Percentiles rank a stretch among this genome's conserved stretches.
Conservation (phyloP, 495 filamentous ascomycete species). For the Pyrenula aspistea region DNA sequence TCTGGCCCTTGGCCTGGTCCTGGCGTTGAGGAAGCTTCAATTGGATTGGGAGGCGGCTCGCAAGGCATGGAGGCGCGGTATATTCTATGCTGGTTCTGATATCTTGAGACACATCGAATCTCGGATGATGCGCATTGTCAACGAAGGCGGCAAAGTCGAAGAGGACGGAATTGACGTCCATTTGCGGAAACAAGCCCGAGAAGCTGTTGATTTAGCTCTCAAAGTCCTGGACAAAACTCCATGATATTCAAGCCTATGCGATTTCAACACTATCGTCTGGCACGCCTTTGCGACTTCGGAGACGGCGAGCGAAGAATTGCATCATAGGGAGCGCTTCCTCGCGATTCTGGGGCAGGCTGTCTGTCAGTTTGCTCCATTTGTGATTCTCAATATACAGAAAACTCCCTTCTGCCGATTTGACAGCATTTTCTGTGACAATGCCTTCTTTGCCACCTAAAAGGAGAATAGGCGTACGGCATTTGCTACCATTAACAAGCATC, state of each 20-base stretch:
- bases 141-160: constrained; percentile 26
- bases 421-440: constrained; percentile 47
- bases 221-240: constrained; percentile 39
- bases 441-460: constrained; percentile 55
- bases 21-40: constrained; percentile 64
- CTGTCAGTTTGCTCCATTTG: constrained; percentile 61
- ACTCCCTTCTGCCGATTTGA: constrained; percentile 46
- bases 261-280: constrained; percentile 50
- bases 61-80: constrained; percentile 58
- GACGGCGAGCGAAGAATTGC: constrained; percentile 73
- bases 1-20: constrained; percentile 66
- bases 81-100: constrained; percentile 69
- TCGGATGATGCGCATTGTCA: constrained; percentile 44
- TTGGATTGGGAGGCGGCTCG: constrained; percentile 63
- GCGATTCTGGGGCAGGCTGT: constrained; percentile 69
- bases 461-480: constrained; percentile 60
- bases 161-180: constrained; percentile 21
- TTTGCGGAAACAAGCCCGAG: constrained; percentile 26
- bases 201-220: constrained; percentile 37
- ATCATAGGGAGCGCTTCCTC: constrained; percentile 92
- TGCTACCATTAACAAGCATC: constrained; percentile 19
- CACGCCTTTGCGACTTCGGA: constrained; percentile 53
- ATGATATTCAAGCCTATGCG: constrained; percentile 8
- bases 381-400: constrained; percentile 66
- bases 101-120: constrained; percentile 60